phyloP scores from a whole-genome alignment of 331 rosid genomes.

The Erythrophleum ivorense region DNA sequence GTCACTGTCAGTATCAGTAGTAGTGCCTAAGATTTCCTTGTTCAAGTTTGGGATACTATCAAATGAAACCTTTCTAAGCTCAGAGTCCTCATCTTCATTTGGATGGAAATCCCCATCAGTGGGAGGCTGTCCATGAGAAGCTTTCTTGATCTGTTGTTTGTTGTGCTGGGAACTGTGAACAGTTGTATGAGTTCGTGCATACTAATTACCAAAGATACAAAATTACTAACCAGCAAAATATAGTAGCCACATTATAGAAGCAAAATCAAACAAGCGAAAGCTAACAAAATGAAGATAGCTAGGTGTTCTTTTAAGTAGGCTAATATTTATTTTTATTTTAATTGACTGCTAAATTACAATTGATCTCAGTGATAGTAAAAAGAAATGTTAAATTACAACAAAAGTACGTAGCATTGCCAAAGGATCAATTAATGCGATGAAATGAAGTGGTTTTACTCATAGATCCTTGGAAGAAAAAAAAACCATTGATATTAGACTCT shows the following conservation, averaged over 20 bases:
- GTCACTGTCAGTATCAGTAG: conserved; percentile 25
- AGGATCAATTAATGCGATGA: neutral
- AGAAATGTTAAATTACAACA: neutral
- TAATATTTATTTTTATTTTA: neutral
- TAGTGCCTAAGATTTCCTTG: conserved; percentile 42
- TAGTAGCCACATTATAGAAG: neutral
- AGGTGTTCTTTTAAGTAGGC: neutral
- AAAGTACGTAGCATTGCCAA: neutral
- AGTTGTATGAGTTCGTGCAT: conserved; percentile 24
- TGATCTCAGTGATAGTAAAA: neutral
- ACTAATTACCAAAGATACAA: neutral
- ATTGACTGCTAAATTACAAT: neutral
- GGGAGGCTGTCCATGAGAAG: conserved; percentile 50
- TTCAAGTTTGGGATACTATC: conserved; percentile 42
- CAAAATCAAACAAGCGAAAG: neutral
- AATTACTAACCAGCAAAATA: conserved; percentile 17
- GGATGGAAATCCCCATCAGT: conserved; percentile 49
- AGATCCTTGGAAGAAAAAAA: neutral
- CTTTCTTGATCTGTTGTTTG: conserved; percentile 65
- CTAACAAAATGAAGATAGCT: neutral
- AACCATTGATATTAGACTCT: neutral
- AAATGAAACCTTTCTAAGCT: conserved; percentile 41
- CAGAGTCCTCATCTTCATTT: conserved; percentile 53
- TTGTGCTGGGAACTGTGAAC: conserved; percentile 64
- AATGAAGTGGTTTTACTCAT: neutral